Evolutionary conservation across 2,329 filamentous ascomycete species (phyloP).

Genomic region (Colletotrichum sp.): DNA sequence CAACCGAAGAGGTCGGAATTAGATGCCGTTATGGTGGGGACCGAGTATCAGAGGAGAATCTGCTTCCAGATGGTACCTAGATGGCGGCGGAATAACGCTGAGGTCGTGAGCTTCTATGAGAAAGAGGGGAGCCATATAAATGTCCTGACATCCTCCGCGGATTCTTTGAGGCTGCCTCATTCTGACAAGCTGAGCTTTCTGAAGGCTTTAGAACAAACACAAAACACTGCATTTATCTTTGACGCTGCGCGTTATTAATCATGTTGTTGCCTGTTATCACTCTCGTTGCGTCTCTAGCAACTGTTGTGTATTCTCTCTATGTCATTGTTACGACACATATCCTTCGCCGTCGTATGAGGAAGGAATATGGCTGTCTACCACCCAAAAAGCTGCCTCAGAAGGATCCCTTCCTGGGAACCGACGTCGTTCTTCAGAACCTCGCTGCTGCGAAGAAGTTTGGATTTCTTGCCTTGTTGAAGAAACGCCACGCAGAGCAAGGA

Average conservation of each 20-base stretch:
- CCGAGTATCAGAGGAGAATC: neutral
- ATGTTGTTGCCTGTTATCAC: neutral
- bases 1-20: neutral
- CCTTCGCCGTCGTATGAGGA: slow-evolving; percentile 4
- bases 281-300: neutral
- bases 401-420: neutral
- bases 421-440: neutral
- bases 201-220: neutral
- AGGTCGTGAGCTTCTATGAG: neutral
- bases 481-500: neutral
- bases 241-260: neutral
- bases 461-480: slow-evolving; percentile 1
- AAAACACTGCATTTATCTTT: neutral
- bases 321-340: neutral
- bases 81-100: neutral
- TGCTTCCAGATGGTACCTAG: neutral
- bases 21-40: neutral
- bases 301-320: neutral
- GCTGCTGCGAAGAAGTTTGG: neutral
- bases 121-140: neutral
- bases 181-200: neutral
- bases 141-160: neutral
- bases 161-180: neutral
- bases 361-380: slow-evolving; percentile 1
- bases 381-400: slow-evolving; percentile 3